Base-by-base conservation (phyloP, 495 filamentous ascomycete genomes). In the Aspergillus taichungensis region DNA sequence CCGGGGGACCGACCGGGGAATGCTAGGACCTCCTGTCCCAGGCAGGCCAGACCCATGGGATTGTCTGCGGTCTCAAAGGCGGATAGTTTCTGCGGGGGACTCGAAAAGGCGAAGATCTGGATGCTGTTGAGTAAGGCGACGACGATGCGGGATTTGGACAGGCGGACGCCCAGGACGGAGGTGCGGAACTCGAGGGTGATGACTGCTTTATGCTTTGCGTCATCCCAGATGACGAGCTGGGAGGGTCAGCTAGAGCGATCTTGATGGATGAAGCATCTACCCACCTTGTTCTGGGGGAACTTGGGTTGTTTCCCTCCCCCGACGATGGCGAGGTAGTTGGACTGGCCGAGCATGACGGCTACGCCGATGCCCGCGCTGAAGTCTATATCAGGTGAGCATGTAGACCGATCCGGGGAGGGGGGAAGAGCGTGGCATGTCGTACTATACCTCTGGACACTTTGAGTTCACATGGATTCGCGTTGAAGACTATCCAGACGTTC, bases 201-300 rank as follows among this genome's bases (percentile, higher is more conserved):
- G 24, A 78, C 83, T 6, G 78, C 74, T 54, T 85, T 86, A 50
- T 84, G 79, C 51, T 85, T 88, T 18, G 72, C 74, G 53, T 94
- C 88, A 60, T 97, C 89, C 92, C 91, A 98, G 47, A 96, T 85
- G 27, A 94, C 77, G 47, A 90, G 72, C 84, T 87, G 34, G 18
- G 18, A 30, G 18, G 9, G 10, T 47, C 27, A 50, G 41, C 8
- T 42, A 46, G n/a, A 51, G 34, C 35, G 36, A 41, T 40, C 12
- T 40, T 30, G n/a, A 24, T 7, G 13, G 1, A 24, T 46, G 12
- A 28, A 31, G 9, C 8, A 13, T 29, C 34, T 48, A 49, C 68
- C 57, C 54, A 84, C 89, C 68, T 94, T 95, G 68, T 94, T 94
- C 50, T 81, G 79, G 0, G 88, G 82, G 54, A 87, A 92, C 52